Evolutionary conservation across 306 rosid genomes (phyloP).

Genomic region (Vigna hirtella): DNA sequence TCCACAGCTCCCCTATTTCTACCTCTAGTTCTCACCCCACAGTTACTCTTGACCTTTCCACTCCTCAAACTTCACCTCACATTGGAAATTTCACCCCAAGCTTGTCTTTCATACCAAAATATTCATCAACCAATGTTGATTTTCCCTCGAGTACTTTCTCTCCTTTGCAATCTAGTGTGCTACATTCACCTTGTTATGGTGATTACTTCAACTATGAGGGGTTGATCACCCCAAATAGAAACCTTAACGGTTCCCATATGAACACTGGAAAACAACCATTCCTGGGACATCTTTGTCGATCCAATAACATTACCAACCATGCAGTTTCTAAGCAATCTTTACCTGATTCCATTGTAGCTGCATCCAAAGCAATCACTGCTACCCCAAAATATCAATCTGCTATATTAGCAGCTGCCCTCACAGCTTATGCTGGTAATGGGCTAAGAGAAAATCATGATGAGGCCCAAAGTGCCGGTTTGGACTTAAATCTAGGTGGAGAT

Average conservation of each 20-base stretch:
- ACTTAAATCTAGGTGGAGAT: slow-evolving; percentile 29
- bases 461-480: slow-evolving; percentile 17
- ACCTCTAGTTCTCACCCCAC: slow-evolving; percentile 67
- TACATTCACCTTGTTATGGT: slow-evolving; percentile 27
- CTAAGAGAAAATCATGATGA: slow-evolving; percentile 38
- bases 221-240: slow-evolving; percentile 33
- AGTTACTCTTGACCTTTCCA: slow-evolving; percentile 63
- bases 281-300: slow-evolving; percentile 47
- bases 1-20: slow-evolving; percentile 57
- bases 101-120: slow-evolving; percentile 30
- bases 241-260: slow-evolving; percentile 29
- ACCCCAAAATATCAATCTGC: slow-evolving; percentile 49
- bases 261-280: slow-evolving; percentile 47
- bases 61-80: slow-evolving; percentile 39
- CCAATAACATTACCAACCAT: slow-evolving; percentile 38
- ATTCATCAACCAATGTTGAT: slow-evolving; percentile 46
- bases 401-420: slow-evolving; percentile 42
- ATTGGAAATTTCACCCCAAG: slow-evolving; percentile 41
- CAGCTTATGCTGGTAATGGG: slow-evolving; percentile 31
- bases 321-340: slow-evolving; percentile 35
- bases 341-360: slow-evolving; percentile 36
- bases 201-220: slow-evolving; percentile 44
- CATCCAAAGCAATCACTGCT: slow-evolving; percentile 43
- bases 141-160: slow-evolving; percentile 46
- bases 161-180: slow-evolving; percentile 41